phyloP scores from a whole-genome alignment of 225 moss, liverwort and hornwort species.

The Bryoerythrophyllum caledonicum region DNA sequence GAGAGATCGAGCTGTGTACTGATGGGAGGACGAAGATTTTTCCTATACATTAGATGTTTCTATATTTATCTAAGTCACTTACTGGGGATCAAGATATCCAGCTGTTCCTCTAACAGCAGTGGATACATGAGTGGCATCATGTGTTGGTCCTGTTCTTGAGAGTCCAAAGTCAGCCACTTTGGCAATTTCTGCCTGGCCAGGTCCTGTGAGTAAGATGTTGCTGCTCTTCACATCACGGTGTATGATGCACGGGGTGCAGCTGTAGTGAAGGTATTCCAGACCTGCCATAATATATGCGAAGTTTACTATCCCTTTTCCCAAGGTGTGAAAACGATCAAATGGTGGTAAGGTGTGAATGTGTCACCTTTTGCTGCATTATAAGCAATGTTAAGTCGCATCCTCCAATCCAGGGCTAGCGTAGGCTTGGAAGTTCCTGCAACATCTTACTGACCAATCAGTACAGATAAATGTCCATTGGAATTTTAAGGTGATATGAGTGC shows the following conservation, averaged over 20 bases:
- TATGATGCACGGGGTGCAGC: conserved; percentile 33
- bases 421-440: background rate
- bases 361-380: conserved; percentile 40
- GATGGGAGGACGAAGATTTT: too few relatives aligned
- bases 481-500: background rate
- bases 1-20: too few relatives aligned
- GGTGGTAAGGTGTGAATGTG: background rate
- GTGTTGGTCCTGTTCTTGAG: conserved; percentile 17
- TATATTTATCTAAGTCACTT: background rate
- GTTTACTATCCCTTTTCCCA: background rate
- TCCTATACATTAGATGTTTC: too few relatives aligned
- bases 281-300: conserved; percentile 4
- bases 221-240: conserved; percentile 43
- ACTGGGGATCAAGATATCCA: conserved; percentile 44
- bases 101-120: conserved; percentile 35
- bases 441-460: background rate
- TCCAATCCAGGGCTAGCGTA: conserved; percentile 25
- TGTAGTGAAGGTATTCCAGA: conserved; percentile 32
- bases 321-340: background rate
- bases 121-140: conserved; percentile 26
- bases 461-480: background rate
- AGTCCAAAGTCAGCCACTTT: conserved; percentile 38
- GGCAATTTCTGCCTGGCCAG: conserved; percentile 16
- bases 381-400: conserved; percentile 31
- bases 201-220: conserved; percentile 40